These are phyloP conservation scores for Abrus pulchellus DNA, from an alignment of 306 rosid genomes.

Conservation along the genomic window DNA sequence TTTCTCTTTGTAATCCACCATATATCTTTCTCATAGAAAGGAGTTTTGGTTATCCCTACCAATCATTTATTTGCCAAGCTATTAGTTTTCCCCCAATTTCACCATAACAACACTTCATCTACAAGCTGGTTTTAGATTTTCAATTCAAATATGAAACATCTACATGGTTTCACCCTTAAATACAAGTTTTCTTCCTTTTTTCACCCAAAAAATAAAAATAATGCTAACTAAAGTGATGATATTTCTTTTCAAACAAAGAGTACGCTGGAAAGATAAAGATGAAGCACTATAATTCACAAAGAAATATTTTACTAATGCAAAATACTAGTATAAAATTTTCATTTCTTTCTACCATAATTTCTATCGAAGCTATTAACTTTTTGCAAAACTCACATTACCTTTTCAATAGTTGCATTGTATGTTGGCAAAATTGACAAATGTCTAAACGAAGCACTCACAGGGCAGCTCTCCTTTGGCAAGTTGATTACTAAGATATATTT, in stretches of 20 bases:
- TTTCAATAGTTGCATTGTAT: background rate
- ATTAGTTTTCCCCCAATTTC: too few relatives aligned
- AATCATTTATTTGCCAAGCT: too few relatives aligned
- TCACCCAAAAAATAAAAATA: background rate
- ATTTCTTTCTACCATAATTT: background rate
- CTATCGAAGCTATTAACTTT: background rate
- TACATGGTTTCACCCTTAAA: background rate
- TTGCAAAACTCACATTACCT: background rate
- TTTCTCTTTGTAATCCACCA: too few relatives aligned
- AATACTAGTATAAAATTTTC: background rate
- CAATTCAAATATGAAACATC: background rate
- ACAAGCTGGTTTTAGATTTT: background rate
- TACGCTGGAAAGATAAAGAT: background rate
- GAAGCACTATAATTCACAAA: background rate
- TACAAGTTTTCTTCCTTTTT: background rate
- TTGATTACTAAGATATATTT: background rate
- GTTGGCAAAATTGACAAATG: background rate
- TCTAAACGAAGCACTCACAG: slow-evolving; percentile 51
- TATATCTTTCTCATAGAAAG: too few relatives aligned
- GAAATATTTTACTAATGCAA: background rate
- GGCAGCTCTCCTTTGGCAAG: slow-evolving; percentile 59
- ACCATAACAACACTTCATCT: too few relatives aligned
- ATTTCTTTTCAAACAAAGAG: background rate
- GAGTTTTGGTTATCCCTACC: too few relatives aligned
- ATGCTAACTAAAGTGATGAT: background rate